Base-by-base conservation (phyloP, 768 basidiomycete species). In the Xerocomellus intermedius region DNA sequence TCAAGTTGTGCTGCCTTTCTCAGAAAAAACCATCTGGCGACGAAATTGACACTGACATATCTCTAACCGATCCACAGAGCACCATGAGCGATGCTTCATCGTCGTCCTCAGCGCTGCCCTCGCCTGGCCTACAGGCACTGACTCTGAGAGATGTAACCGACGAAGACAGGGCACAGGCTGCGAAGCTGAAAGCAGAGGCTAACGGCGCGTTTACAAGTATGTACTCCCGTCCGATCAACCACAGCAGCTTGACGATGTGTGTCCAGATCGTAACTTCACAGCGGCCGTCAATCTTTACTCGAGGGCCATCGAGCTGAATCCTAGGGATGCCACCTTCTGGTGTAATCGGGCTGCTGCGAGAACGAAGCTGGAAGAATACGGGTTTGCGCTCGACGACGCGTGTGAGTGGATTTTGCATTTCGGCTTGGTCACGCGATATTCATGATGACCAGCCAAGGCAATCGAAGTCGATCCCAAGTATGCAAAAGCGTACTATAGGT, bases 291-390 rank as follows among this genome's bases (percentile, higher is more conserved):
- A 81, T 38, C 73, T 97, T 36, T 99, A 98, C 70, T 81, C 87
- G 3, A 74, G 85, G 36, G 92, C 96, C 2, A 89, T 98, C 61
- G 85, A 88, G 60, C 81, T 86, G 67, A 94, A 99, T 68, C 94
- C 94, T 0, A 76, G 78, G 52, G 96, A 98, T 64, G 75, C 94
- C 49, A 94, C 93, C 14, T 72, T 96, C 49, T 98, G 91, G 89
- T 94, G 89, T 68, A 98, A 98, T 73, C 82, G 96, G 36, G 94
- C 97, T 2, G 91, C 93, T 72, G 82, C 91, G 14, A 83, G 96
- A 48, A 92, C 95, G 73, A 97, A 91, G 74, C 73, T 98, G 52
- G 90, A 99, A 70, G 87, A 99, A 74, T 88, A 89, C 64, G 97
- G 97, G 4, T 94, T 94, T 66, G 97, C 94, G 16, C 81, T 96